These are phyloP conservation scores for Colletotrichum somersetense DNA, from an alignment of 2,329 filamentous ascomycete genomes.

Conservation along the genomic window DNA sequence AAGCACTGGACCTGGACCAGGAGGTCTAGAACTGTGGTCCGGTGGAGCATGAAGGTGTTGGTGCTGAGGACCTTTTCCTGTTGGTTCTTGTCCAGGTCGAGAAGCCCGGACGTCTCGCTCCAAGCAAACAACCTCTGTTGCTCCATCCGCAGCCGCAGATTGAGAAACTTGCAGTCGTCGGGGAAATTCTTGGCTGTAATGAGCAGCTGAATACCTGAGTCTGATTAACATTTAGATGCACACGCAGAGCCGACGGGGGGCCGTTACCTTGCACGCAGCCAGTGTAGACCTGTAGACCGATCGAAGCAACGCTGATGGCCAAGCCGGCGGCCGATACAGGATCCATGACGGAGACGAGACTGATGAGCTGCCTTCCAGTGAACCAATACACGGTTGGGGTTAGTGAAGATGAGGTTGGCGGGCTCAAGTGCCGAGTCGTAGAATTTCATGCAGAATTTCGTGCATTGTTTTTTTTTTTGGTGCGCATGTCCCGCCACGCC, in stretches of 20 bases:
- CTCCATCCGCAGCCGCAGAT: slow-evolving; percentile 62
- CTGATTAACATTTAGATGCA: slow-evolving; percentile 7
- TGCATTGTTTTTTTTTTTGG: not conserved
- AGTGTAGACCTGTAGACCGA: slow-evolving; percentile 61
- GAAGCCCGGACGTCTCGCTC: slow-evolving; percentile 62
- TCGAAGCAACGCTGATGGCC: slow-evolving; percentile 59
- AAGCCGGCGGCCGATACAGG: slow-evolving; percentile 58
- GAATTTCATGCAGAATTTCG: not conserved
- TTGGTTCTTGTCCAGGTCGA: slow-evolving; percentile 58
- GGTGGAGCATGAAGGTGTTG: slow-evolving; percentile 62
- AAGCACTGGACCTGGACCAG: slow-evolving; percentile 61
- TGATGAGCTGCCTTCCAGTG: not conserved
- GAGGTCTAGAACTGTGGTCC: slow-evolving; percentile 62
- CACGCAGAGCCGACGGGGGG: not conserved
- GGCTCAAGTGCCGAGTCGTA: not conserved
- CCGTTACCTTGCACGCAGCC: slow-evolving; percentile 57
- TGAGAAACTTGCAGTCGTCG: slow-evolving; percentile 62
- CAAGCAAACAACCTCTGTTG: slow-evolving; percentile 63
- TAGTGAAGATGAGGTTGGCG: not conserved
- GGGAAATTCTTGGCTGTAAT: slow-evolving; percentile 61
- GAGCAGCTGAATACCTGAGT: slow-evolving; percentile 60
- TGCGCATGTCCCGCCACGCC: not conserved
- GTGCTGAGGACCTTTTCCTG: slow-evolving; percentile 58
- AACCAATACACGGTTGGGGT: not conserved
- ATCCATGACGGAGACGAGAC: slow-evolving; percentile 51